A percentile compares a stretch with the other conserved stretches of the same genome.
Evolutionary conservation across 768 basidiomycete genomes (phyloP).

Genomic region (Pholiota microspora): DNA sequence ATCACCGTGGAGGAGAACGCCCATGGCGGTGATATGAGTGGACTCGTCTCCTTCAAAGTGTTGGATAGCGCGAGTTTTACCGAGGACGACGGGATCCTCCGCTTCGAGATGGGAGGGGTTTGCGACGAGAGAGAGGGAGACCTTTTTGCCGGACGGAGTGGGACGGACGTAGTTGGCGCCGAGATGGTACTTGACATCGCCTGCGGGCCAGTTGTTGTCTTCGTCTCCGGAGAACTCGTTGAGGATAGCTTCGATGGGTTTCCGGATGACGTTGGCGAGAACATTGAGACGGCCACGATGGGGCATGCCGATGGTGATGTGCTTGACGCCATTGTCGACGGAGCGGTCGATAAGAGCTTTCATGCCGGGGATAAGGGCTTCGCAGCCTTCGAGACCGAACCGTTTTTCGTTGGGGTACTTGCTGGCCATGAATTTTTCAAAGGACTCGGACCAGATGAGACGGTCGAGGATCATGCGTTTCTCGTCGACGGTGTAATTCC

Average conservation of each 20-base stretch:
- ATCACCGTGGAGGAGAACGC: constrained; percentile 93
- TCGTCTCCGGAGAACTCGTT: constrained; percentile 90
- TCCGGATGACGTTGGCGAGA: constrained; percentile 96
- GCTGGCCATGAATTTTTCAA: constrained; percentile 97
- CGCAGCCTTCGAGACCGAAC: constrained; percentile 98
- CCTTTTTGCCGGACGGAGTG: constrained; percentile 97
- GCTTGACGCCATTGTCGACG: constrained; percentile 93
- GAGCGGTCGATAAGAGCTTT: constrained; percentile 99
- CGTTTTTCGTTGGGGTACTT: constrained; percentile 99
- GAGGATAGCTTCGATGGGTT: constrained; percentile 96
- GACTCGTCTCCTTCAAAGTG: constrained; percentile 88
- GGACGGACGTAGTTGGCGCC: constrained; percentile 99
- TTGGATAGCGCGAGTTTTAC: constrained; percentile 97
- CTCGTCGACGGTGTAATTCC: constrained; percentile 98
- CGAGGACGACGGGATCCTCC: constrained; percentile 96
- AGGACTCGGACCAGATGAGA: constrained; percentile 99
- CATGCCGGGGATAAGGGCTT: constrained; percentile 98
- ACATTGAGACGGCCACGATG: constrained; percentile 99
- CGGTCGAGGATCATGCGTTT: constrained; percentile 99
- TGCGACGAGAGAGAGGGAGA: constrained; percentile 94
- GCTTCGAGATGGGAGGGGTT: constrained; percentile 99
- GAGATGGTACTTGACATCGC: constrained; percentile 99
- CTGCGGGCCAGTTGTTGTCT: constrained; percentile 74
- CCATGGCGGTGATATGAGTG: constrained; percentile 85
- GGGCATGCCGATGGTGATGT: constrained; percentile 98